Conservation (phyloP, 2,329 filamentous ascomycete species). For the Leptographium wingfieldii region DNA sequence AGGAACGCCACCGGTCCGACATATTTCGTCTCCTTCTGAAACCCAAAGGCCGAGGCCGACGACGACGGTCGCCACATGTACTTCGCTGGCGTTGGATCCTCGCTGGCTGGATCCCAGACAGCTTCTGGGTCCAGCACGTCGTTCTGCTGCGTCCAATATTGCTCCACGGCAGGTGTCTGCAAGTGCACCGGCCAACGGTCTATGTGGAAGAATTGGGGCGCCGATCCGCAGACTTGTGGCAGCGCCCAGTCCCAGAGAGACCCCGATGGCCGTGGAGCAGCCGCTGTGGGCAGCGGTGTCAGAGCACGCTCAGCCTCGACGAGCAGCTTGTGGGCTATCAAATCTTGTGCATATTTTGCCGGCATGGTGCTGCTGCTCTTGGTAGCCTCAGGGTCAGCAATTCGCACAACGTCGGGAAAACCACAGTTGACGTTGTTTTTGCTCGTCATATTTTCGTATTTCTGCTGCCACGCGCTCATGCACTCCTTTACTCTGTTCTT, state of each 20-base stretch:
- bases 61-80: constrained; percentile 14
- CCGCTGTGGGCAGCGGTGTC: constrained; percentile 26
- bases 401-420: constrained; percentile 19
- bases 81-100: constrained; percentile 14
- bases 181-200: constrained; percentile 34
- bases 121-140: constrained; percentile 9
- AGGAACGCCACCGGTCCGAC: constrained; percentile 21
- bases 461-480: constrained; percentile 4
- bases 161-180: constrained; percentile 18
- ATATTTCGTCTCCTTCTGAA: constrained; percentile 14
- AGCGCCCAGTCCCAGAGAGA: constrained; percentile 24
- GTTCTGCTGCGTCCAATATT: background rate
- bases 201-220: constrained; percentile 28
- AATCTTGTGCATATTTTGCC: constrained; percentile 12
- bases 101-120: constrained; percentile 17
- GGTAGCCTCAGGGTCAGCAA: constrained; percentile 18
- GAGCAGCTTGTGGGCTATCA: constrained; percentile 27
- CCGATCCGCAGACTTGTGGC: constrained; percentile 12
- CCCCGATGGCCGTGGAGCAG: constrained; percentile 10
- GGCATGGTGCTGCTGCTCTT: constrained; percentile 3
- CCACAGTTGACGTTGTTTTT: background rate
- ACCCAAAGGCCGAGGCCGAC: constrained; percentile 7
- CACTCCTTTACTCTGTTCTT: background rate
- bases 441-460: constrained; percentile 1
- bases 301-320: constrained; percentile 30